Conservation (phyloP, 2,329 filamentous ascomycete genomes). For the Neurospora sp. region DNA sequence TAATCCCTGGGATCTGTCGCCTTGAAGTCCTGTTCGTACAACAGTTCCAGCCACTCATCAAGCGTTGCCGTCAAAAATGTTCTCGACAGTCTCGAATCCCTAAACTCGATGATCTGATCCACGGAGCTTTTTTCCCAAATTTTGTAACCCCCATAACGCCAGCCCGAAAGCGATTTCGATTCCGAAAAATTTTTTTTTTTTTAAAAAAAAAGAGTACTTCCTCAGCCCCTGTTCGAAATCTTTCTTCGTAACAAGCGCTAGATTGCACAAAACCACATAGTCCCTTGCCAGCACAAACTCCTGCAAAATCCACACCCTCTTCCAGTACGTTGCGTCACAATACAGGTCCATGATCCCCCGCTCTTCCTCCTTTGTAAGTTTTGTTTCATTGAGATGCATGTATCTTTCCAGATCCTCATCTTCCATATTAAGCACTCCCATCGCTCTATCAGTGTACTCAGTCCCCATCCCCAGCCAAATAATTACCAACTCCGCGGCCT, state of each 20-base stretch:
- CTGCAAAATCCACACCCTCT: not conserved
- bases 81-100: too few species aligned
- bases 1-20: not conserved
- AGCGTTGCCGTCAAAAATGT: not conserved
- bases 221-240: not conserved
- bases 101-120: too few species aligned
- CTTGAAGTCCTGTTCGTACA: fast-evolving
- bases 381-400: too few species aligned
- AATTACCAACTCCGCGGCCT: not conserved
- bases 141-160: too few species aligned
- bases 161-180: too few species aligned
- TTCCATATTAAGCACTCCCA: not conserved
- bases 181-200: too few species aligned
- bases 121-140: too few species aligned
- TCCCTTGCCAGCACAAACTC: not conserved
- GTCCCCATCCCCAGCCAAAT: not conserved
- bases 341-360: not conserved
- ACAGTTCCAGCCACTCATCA: not conserved
- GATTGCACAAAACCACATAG: not conserved
- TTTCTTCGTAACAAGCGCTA: not conserved
- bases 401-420: too few species aligned
- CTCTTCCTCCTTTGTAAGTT: too few species aligned
- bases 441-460: fast-evolving
- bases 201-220: too few species aligned
- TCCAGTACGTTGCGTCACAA: not conserved